phyloP scores from a whole-genome alignment of 768 basidiomycete genomes.

The Galerina sulciceps region DNA sequence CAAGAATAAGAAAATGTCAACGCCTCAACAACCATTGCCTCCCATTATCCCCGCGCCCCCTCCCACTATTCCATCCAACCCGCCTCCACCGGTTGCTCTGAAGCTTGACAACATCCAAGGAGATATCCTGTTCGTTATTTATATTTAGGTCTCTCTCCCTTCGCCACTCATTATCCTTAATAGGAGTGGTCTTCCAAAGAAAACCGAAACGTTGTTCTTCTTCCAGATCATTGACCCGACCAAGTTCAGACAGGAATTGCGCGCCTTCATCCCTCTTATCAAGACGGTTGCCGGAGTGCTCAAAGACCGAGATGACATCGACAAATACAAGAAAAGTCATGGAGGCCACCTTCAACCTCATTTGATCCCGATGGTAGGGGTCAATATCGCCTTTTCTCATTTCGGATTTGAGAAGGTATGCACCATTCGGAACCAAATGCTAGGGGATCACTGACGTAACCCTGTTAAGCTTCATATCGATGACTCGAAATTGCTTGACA shows the following conservation, averaged over 20 bases:
- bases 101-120: conserved; percentile 51
- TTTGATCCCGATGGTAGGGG: conserved; percentile 43
- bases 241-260: conserved; percentile 47
- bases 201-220: conserved; percentile 52
- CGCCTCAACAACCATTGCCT: background rate
- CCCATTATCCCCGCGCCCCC: background rate
- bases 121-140: conserved; percentile 43
- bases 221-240: conserved; percentile 50
- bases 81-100: conserved; percentile 20
- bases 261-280: conserved; percentile 45
- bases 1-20: background rate
- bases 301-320: conserved; percentile 42
- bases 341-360: conserved; percentile 19
- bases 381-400: conserved; percentile 60
- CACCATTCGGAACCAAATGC: background rate
- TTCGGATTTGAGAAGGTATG: conserved; percentile 47
- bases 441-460: background rate
- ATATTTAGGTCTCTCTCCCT: background rate
- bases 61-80: background rate
- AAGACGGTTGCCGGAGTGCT: conserved; percentile 47
- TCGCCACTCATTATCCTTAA: background rate
- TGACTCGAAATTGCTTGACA: conserved; percentile 40
- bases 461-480: conserved; percentile 40
- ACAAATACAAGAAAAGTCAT: conserved; percentile 37
- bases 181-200: conserved; percentile 60